A percentile compares a stretch with the other conserved stretches of the same genome.
These are phyloP conservation scores for Neofusicoccum cordaticola DNA, from an alignment of 2,329 filamentous ascomycete genomes.

Conservation along the genomic window DNA sequence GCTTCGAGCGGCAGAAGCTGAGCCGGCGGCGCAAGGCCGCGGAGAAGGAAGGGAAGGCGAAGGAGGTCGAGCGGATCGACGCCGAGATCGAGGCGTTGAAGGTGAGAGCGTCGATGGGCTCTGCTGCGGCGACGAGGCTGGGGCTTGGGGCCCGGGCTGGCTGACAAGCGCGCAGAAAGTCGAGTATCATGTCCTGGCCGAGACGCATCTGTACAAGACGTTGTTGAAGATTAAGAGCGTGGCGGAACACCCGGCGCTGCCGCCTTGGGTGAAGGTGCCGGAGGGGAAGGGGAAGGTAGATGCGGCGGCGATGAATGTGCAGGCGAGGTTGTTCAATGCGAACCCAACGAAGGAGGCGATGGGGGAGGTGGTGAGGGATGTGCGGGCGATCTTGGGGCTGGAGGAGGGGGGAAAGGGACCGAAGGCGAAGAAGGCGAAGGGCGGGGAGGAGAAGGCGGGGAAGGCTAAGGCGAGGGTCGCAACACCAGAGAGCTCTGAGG, in stretches of 20 bases:
- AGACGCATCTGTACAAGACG: conserved; percentile 56
- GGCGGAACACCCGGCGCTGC: conserved; percentile 49
- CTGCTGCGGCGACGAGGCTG: too few relatives aligned
- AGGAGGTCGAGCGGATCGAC: conserved; percentile 58
- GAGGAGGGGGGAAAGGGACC: background rate
- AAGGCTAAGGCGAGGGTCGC: conserved; percentile 3
- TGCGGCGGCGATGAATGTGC: conserved; percentile 54
- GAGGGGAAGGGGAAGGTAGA: conserved; percentile 39
- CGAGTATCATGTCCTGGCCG: conserved; percentile 49
- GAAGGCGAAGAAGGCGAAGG: background rate
- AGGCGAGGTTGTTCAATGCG: conserved; percentile 59
- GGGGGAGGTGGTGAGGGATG: conserved; percentile 42
- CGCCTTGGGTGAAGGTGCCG: conserved; percentile 36
- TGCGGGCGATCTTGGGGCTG: conserved; percentile 40
- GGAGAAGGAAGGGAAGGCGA: conserved; percentile 46
- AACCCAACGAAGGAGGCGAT: conserved; percentile 57
- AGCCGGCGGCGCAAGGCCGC: conserved; percentile 58
- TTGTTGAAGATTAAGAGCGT: conserved; percentile 58
- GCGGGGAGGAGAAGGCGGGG: background rate
- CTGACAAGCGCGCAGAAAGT: conserved; percentile 40
- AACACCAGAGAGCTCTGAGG: conserved; percentile 18
- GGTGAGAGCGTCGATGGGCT: conserved; percentile 12
- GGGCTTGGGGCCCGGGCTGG: too few relatives aligned
- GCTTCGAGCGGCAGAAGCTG: conserved; percentile 74
- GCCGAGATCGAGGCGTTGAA: conserved; percentile 60